phyloP scores from a whole-genome alignment of 225 moss, liverwort and hornwort genomes.

The Physcomitrium patens region DNA sequence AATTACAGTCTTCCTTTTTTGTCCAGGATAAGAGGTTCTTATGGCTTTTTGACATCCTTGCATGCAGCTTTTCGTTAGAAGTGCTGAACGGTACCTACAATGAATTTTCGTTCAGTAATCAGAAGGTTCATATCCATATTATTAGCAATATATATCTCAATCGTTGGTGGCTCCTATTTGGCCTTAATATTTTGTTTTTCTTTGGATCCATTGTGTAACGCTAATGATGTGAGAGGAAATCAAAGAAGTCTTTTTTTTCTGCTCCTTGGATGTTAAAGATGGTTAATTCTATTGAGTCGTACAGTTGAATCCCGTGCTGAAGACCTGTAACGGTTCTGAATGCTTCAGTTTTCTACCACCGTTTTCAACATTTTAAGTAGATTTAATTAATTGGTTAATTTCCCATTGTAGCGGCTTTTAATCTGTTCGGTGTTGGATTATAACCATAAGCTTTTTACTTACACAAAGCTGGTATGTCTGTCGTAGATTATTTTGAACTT shows the following conservation, averaged over 20 bases:
- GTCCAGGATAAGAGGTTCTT: conserved; percentile 21
- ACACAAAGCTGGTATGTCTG: conserved; percentile 4
- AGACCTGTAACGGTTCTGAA: too few species aligned
- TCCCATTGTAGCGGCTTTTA: too few species aligned
- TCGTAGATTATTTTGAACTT: not conserved
- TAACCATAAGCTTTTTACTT: not conserved
- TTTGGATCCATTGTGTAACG: conserved; percentile 22
- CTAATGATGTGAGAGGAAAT: not conserved
- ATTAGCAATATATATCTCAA: conserved; percentile 3
- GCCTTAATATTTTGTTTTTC: not conserved
- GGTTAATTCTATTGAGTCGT: not conserved
- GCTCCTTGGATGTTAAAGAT: not conserved
- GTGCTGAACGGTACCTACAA: not conserved
- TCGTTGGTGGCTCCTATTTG: not conserved
- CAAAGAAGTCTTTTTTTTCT: conserved; percentile 11
- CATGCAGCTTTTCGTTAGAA: not conserved
- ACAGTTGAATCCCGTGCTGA: conserved; percentile 15
- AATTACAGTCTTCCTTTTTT: not conserved
- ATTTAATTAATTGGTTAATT: not conserved
- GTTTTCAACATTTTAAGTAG: conserved; percentile 1
- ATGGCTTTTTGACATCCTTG: not conserved
- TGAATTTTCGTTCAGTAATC: not conserved
- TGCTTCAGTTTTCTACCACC: not conserved
- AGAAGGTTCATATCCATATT: not conserved
- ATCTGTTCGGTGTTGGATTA: not conserved